phyloP scores from a whole-genome alignment of 208 protist genomes.

The Leishmania braziliensis region DNA sequence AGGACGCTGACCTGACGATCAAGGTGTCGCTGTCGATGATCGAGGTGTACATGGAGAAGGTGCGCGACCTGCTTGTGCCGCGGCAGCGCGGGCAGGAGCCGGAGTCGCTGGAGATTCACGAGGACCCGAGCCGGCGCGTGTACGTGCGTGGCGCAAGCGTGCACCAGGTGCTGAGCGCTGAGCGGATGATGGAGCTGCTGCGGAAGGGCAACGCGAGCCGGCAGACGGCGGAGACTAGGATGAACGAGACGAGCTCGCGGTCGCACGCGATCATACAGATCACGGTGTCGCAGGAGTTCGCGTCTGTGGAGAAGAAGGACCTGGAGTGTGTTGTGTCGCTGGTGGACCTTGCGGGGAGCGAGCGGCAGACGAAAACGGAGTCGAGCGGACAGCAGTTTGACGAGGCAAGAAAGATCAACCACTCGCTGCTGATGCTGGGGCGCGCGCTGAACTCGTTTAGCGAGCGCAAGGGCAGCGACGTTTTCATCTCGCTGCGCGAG shows the following conservation, averaged over 20 bases:
- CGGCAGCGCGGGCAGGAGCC: conserved; percentile 73
- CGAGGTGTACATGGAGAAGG: conserved; percentile 82
- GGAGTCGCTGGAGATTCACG: conserved; percentile 72
- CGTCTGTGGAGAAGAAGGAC: conserved; percentile 50
- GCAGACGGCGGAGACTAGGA: conserved; percentile 77
- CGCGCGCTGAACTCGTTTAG: conserved; percentile 86
- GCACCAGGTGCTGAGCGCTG: conserved; percentile 70
- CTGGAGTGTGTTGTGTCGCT: conserved; percentile 70
- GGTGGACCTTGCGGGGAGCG: conserved; percentile 84
- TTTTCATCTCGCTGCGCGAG: conserved; percentile 81
- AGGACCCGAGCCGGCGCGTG: conserved; percentile 58
- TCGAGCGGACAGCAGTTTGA: conserved; percentile 78
- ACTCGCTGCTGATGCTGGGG: conserved; percentile 85
- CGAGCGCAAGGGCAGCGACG: conserved; percentile 62
- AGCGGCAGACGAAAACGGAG: conserved; percentile 85
- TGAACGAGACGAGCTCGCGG: conserved; percentile 89
- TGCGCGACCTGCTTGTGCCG: conserved; percentile 72
- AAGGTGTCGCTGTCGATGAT: conserved; percentile 81
- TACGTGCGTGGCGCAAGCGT: conserved; percentile 67
- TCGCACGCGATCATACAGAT: conserved; percentile 92
- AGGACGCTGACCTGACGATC: conserved; percentile 53
- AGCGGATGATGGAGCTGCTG: conserved; percentile 72
- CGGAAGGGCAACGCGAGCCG: conserved; percentile 67
- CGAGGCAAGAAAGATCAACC: conserved; percentile 92
- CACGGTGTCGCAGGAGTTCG: conserved; percentile 61